phyloP scores from a whole-genome alignment of 345 rosid genomes.

The Sisymbrium irio region DNA sequence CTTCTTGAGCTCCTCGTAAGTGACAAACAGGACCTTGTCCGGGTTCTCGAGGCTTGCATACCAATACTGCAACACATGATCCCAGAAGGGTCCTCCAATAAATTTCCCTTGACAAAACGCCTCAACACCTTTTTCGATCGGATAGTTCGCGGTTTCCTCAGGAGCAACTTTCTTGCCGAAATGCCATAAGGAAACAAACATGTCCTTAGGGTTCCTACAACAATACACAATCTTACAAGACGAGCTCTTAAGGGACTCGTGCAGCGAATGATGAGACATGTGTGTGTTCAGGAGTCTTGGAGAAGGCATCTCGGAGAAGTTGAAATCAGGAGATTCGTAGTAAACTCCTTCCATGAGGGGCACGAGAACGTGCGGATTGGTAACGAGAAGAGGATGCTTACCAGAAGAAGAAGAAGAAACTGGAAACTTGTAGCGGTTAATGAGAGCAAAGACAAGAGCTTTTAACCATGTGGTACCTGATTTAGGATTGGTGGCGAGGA shows the following conservation, averaged over 20 bases:
- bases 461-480: slow-evolving; percentile 65
- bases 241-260: slow-evolving; percentile 34
- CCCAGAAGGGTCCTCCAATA: slow-evolving; percentile 38
- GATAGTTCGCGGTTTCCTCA: slow-evolving; percentile 13
- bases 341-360: slow-evolving; percentile 46
- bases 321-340: slow-evolving; percentile 12
- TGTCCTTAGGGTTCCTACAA: slow-evolving; percentile 60
- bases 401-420: slow-evolving; percentile 2
- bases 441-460: slow-evolving; percentile 46
- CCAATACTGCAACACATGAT: slow-evolving; percentile 34
- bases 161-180: slow-evolving; percentile 46
- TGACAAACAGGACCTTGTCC: slow-evolving; percentile 27
- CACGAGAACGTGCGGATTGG: slow-evolving; percentile 53
- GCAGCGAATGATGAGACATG: slow-evolving; percentile 37
- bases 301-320: slow-evolving; percentile 23
- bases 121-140: slow-evolving; percentile 42
- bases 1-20: slow-evolving; percentile 32
- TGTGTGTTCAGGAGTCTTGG: slow-evolving; percentile 53
- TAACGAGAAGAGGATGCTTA: slow-evolving; percentile 47
- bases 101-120: slow-evolving; percentile 47
- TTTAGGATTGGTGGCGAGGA: slow-evolving; percentile 49
- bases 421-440: slow-evolving; percentile 35
- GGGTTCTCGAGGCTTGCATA: slow-evolving; percentile 31
- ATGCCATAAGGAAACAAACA: slow-evolving; percentile 56
- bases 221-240: slow-evolving; percentile 51